These are phyloP conservation scores for Globisporangium paroecandrum DNA, from an alignment of 352 stramenopile genomes.

Conservation along the genomic window DNA sequence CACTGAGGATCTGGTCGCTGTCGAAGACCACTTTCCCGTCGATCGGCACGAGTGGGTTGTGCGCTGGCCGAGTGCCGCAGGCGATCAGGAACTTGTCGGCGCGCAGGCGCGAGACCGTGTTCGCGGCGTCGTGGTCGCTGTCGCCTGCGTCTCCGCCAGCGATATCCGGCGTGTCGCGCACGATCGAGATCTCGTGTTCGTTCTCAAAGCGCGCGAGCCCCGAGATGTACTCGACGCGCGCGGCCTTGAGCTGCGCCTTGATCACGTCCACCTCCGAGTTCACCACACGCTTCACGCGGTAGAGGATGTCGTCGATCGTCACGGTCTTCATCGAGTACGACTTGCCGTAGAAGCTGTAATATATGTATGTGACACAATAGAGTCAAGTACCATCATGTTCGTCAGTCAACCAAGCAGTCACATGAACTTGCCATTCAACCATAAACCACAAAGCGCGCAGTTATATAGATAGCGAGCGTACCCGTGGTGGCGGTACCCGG, in stretches of 20 bases:
- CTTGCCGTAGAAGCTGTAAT: conserved; percentile 70
- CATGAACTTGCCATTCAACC: background rate
- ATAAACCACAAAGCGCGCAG: background rate
- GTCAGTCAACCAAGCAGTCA: background rate
- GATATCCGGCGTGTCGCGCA: conserved; percentile 24
- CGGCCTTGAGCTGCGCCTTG: conserved; percentile 73
- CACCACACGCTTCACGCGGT: conserved; percentile 77
- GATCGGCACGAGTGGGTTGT: conserved; percentile 72
- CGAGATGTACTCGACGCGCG: conserved; percentile 66
- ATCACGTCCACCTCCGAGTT: conserved; percentile 80
- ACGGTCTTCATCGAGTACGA: conserved; percentile 81
- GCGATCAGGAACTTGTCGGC: conserved; percentile 84
- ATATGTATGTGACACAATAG: background rate
- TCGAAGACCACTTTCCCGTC: conserved; percentile 84
- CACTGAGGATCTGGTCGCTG: conserved; percentile 77
- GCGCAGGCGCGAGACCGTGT: conserved; percentile 42
- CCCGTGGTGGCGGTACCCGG: conserved; percentile 86
- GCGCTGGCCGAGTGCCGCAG: conserved; percentile 79
- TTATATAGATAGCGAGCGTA: conserved; percentile 7
- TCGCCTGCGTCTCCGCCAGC: conserved; percentile 6
- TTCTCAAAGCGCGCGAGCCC: conserved; percentile 72
- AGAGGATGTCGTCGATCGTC: conserved; percentile 82
- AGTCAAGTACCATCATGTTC: background rate
- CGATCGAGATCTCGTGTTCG: conserved; percentile 75
- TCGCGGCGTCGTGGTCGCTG: conserved; percentile 16